Percentiles rank a stretch among this genome's conserved stretches.
Conservation (phyloP, 1,284 basidiomycete genomes). For the Neotropicomus parvogracilis region DNA sequence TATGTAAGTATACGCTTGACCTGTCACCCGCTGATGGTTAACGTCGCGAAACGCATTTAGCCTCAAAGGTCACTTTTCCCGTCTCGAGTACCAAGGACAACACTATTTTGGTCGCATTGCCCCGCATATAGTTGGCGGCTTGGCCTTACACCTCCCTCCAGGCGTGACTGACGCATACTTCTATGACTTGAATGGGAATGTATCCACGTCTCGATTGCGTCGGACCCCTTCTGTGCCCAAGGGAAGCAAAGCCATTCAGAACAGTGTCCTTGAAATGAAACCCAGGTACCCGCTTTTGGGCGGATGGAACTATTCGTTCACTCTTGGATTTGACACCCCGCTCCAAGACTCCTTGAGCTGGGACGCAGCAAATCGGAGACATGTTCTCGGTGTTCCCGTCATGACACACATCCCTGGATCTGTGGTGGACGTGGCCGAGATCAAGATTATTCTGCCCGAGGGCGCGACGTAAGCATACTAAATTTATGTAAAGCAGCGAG, state of each 20-base stretch:
- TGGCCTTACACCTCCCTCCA: conserved; percentile 77
- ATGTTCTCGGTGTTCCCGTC: conserved; percentile 81
- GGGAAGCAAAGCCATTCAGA: conserved; percentile 48
- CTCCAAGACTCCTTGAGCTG: conserved; percentile 70
- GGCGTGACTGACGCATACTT: conserved; percentile 82
- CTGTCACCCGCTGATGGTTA: conserved; percentile 1
- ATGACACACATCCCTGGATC: conserved; percentile 80
- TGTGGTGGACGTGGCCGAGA: conserved; percentile 76
- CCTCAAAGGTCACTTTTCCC: conserved; percentile 94
- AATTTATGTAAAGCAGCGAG: conserved; percentile 15
- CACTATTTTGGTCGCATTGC: conserved; percentile 60
- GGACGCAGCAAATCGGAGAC: conserved; percentile 55
- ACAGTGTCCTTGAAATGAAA: conserved; percentile 72
- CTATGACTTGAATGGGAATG: conserved; percentile 92
- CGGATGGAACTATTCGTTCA: conserved; percentile 97
- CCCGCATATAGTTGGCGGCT: conserved; percentile 67
- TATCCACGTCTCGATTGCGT: conserved; percentile 89
- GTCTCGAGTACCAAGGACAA: conserved; percentile 81
- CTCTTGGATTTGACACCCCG: conserved; percentile 88
- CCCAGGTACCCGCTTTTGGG: conserved; percentile 94
- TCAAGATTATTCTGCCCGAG: conserved; percentile 87
- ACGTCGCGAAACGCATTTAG: conserved; percentile 38
- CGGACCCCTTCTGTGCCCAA: conserved; percentile 59
- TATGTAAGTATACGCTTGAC: conserved; percentile 49
- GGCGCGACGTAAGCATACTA: conserved; percentile 74